A percentile compares a stretch with the other conserved stretches of the same genome.
phyloP scores from a whole-genome alignment of 306 rosid genomes.

The Gastrolobium bilobum region DNA sequence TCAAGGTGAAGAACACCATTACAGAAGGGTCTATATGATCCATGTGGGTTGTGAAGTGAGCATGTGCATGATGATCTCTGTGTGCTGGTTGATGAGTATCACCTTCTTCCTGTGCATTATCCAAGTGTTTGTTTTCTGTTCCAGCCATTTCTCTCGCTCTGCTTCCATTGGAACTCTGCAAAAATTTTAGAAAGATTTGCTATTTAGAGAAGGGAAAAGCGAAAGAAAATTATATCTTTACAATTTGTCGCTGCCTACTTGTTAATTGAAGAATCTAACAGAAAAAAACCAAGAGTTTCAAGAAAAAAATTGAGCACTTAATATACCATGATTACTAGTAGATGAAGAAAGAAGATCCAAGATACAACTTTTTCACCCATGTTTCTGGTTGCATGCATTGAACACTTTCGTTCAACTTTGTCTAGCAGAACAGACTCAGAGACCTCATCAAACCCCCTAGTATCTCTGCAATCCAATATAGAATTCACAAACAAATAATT shows the following conservation, averaged over 20 bases:
- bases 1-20: constrained; percentile 74
- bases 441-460: neutral
- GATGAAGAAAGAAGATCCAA: constrained; percentile 52
- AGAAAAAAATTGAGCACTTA: neutral
- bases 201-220: neutral
- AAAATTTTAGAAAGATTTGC: neutral
- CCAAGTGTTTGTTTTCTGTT: constrained; percentile 30
- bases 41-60: constrained; percentile 46
- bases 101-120: neutral
- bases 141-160: constrained; percentile 42
- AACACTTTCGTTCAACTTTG: neutral
- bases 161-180: constrained; percentile 54
- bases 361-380: constrained; percentile 48
- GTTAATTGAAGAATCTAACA: neutral
- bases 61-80: constrained; percentile 17
- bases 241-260: too few relatives aligned
- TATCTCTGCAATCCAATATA: neutral
- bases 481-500: neutral
- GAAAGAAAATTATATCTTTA: neutral
- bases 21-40: constrained; percentile 58
- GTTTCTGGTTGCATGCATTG: constrained; percentile 29
- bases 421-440: neutral
- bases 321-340: constrained; percentile 50
- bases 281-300: neutral
- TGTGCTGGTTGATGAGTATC: constrained; percentile 11